phyloP scores from a whole-genome alignment of 2,329 filamentous ascomycete species.

The Drechslerella dactyloides region DNA sequence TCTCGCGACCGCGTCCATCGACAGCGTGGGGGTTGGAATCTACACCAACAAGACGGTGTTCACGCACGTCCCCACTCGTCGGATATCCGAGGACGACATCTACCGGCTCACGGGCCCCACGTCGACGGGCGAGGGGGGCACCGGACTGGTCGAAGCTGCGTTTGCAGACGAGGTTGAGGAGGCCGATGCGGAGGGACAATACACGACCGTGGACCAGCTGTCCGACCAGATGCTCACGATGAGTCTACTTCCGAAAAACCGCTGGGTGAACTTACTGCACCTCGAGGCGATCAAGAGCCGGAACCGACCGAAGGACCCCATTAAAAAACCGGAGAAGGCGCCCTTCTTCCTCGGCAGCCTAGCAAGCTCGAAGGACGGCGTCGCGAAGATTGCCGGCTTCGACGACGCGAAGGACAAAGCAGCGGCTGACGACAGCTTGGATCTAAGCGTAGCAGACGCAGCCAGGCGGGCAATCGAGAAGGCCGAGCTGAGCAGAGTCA shows the following conservation, averaged over 20 bases:
- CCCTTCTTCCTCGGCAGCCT: conserved; percentile 87
- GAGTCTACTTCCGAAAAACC: conserved; percentile 83
- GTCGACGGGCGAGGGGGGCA: conserved; percentile 80
- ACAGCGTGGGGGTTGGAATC: conserved; percentile 83
- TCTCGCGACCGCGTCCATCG: conserved; percentile 84
- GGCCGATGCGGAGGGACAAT: conserved; percentile 64
- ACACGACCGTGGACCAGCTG: conserved; percentile 74
- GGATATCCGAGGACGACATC: conserved; percentile 80
- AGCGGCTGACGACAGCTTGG: conserved; percentile 58
- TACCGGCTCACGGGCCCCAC: conserved; percentile 71
- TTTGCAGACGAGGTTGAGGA: conserved; percentile 66
- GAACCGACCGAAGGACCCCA: conserved; percentile 90
- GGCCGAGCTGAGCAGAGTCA: conserved; percentile 70
- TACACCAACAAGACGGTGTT: conserved; percentile 94
- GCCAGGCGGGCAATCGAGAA: conserved; percentile 56
- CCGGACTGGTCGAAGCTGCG: conserved; percentile 76
- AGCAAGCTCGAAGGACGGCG: conserved; percentile 32
- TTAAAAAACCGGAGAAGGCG: conserved; percentile 89
- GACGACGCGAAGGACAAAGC: conserved; percentile 55
- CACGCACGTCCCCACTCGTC: conserved; percentile 82
- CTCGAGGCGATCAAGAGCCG: conserved; percentile 80
- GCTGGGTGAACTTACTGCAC: conserved; percentile 93
- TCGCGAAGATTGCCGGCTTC: conserved; percentile 12
- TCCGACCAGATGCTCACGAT: conserved; percentile 83
- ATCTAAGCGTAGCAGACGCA: conserved; percentile 36